Conservation (phyloP, 2,329 filamentous ascomycete species). For the Fusarium hostae region DNA sequence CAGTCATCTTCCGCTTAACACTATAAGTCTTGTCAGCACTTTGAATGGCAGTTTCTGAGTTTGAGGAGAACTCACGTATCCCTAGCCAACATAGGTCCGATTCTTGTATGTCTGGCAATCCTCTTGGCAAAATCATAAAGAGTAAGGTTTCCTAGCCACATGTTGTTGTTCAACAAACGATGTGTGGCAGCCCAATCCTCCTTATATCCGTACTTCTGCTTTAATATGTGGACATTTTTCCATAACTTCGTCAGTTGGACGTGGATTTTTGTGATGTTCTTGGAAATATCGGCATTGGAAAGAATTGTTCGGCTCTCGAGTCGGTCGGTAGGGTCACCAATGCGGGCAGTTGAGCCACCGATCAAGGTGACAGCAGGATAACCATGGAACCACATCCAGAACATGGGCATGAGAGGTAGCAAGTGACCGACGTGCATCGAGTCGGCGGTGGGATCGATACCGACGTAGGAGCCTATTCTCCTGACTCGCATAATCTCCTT, state of each 20-base stretch:
- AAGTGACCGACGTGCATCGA: conserved; percentile 86
- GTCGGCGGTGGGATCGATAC: conserved; percentile 82
- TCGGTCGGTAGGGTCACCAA: conserved; percentile 82
- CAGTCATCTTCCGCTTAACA: conserved; percentile 84
- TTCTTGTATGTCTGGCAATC: conserved; percentile 77
- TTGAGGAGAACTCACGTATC: conserved; percentile 74
- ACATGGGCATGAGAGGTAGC: conserved; percentile 82
- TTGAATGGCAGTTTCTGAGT: neutral
- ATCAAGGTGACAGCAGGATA: conserved; percentile 74
- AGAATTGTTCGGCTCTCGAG: conserved; percentile 69
- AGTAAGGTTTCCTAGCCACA: conserved; percentile 80
- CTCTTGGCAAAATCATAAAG: conserved; percentile 80
- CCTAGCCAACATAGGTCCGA: conserved; percentile 88
- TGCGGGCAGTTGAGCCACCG: conserved; percentile 79
- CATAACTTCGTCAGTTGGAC: conserved; percentile 79
- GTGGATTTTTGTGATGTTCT: conserved; percentile 75
- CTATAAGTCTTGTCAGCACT: conserved; percentile 45
- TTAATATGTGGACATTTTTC: conserved; percentile 75
- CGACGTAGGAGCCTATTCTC: conserved; percentile 79
- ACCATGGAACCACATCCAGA: conserved; percentile 85
- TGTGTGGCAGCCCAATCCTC: conserved; percentile 73
- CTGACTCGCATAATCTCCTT: conserved; percentile 71
- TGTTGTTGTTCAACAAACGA: conserved; percentile 81
- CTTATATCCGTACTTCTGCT: conserved; percentile 71
- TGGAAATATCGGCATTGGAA: conserved; percentile 62